These are phyloP conservation scores for Helminthosporium solani DNA, from an alignment of 2,329 filamentous ascomycete genomes.

Conservation along the genomic window DNA sequence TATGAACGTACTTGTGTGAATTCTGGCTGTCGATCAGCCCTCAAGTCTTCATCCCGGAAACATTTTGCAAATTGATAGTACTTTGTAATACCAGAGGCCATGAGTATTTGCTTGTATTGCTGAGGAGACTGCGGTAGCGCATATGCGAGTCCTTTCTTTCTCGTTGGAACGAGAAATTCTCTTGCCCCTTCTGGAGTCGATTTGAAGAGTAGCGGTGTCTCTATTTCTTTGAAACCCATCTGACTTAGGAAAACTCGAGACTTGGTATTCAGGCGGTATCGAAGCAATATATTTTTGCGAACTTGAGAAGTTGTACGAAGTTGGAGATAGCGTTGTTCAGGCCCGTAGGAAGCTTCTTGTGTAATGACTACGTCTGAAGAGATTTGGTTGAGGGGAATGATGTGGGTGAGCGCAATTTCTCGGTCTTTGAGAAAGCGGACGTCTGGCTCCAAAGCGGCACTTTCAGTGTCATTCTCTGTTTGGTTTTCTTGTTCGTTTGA, in stretches of 20 bases:
- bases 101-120: slow-evolving; percentile 97
- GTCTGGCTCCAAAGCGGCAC: too few relatives aligned
- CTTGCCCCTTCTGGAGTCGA: slow-evolving; percentile 94
- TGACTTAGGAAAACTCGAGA: slow-evolving; percentile 56
- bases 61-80: slow-evolving; percentile 95
- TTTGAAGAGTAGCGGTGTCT: slow-evolving; percentile 94
- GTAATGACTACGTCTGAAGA: slow-evolving; percentile 75
- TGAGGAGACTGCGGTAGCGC: slow-evolving; percentile 94
- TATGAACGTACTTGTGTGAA: slow-evolving; percentile 75
- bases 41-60: slow-evolving; percentile 90
- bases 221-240: slow-evolving; percentile 71
- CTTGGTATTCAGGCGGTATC: slow-evolving; percentile 60
- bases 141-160: slow-evolving; percentile 74
- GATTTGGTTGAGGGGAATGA: slow-evolving; percentile 71
- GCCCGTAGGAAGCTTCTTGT: slow-evolving; percentile 70
- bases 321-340: slow-evolving; percentile 77
- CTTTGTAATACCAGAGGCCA: slow-evolving; percentile 78
- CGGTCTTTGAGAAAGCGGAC: too few relatives aligned
- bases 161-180: slow-evolving; percentile 90
- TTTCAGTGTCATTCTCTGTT: too few relatives aligned
- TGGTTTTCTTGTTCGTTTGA: background rate
- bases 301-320: slow-evolving; percentile 72
- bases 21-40: slow-evolving; percentile 91
- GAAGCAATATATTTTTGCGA: slow-evolving; percentile 67
- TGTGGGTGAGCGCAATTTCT: slow-evolving; percentile 63